Base-by-base conservation (phyloP, 2,329 filamentous ascomycete genomes). In the Nakataea oryzae region DNA sequence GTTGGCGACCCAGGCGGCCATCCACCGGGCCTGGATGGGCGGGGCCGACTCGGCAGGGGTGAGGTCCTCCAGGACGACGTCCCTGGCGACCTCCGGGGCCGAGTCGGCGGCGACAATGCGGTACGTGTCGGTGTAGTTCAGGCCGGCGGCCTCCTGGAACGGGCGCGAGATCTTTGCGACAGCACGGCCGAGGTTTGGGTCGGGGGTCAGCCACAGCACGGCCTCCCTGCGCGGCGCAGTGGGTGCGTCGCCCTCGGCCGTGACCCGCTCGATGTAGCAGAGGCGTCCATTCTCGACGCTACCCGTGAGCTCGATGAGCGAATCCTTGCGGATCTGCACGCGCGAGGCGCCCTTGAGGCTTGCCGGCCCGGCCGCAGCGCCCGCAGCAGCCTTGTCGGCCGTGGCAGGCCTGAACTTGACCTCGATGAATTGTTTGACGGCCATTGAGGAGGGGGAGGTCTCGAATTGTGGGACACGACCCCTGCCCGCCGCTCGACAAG, bases 91-190 rank as follows among this genome's bases (percentile, higher is more conserved):
- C 0, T 79, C 76, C 13, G 88, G 73, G 2, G 75, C 67, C 2
- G 74, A 75, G 9, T 79, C 79, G 12, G 81, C 79, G 2, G 80
- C 77, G 9, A 81, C 79, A 58, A 96, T 78, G 41, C 74, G 74
- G 41, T 82, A 76, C 60, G 85, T 82, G 59, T 92, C 89, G 21
- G 86, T 86, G 4, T 95, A 78, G 64, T 88, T 87, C 67, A 96
- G 82, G 1, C 84, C 85, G 66, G 89, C 89, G 8, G 85, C 82
- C 47, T 89, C 87, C 65, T 90, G 87, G 61, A 96, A 84, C 7
- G 85, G 79, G 65, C 90, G 87, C 27, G 90, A 87, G 77, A 90
- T 84, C 78, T 93, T 64, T 54, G 67, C 71, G 14, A 70, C 68
- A 29, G 68, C 66, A n/a, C 70, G 63, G 24, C 65, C 68, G 58